These are phyloP conservation scores for Glycine tomentella DNA, from an alignment of 306 rosid genomes.

Conservation along the genomic window DNA sequence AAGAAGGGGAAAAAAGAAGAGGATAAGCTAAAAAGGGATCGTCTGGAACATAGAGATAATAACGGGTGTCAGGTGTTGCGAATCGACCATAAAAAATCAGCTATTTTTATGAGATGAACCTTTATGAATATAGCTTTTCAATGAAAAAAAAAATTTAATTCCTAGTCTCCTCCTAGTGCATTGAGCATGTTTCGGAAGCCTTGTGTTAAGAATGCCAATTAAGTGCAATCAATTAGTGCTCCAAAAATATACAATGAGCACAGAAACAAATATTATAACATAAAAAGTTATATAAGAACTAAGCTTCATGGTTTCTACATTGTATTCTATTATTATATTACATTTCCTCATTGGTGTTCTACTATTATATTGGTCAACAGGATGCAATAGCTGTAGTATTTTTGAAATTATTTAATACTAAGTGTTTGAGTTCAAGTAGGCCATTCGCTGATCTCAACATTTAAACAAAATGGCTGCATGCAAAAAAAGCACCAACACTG, in stretches of 20 bases:
- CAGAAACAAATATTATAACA: neutral
- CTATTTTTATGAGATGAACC: too few relatives aligned
- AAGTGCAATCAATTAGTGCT: neutral
- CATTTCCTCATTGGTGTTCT: neutral
- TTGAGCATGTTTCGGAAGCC: neutral
- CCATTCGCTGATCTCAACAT: neutral
- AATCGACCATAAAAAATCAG: too few relatives aligned
- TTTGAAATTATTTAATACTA: neutral
- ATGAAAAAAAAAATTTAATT: neutral
- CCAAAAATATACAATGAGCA: neutral
- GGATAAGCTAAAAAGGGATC: too few relatives aligned
- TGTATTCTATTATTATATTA: neutral
- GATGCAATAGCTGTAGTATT: slow-evolving; percentile 1
- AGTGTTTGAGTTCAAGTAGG: slow-evolving; percentile 4
- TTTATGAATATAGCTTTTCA: neutral
- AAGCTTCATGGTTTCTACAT: neutral
- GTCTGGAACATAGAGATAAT: too few relatives aligned
- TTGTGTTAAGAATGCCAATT: neutral
- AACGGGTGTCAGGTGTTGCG: too few relatives aligned
- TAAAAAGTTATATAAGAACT: neutral
- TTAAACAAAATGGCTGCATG: slow-evolving; percentile 1
- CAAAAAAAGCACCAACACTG: neutral
- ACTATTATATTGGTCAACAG: neutral
- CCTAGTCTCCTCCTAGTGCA: neutral
- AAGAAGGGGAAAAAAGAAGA: too few relatives aligned